Conservation (phyloP, 108 stramenopile genomes). For the Conticribra weissflogii region DNA sequence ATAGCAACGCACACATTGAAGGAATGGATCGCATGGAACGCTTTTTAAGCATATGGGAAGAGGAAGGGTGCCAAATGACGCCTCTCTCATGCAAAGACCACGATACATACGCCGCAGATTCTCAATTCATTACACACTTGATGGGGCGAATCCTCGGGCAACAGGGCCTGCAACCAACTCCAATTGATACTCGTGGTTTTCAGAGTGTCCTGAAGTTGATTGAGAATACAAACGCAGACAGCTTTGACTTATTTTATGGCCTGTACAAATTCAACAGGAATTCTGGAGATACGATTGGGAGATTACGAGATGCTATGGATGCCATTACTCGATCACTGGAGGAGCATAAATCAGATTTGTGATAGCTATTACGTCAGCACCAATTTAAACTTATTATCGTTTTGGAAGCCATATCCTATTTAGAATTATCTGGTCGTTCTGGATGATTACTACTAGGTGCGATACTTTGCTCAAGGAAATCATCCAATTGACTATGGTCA, state of each 20-base stretch:
- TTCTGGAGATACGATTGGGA: conserved; percentile 44
- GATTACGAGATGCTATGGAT: conserved; percentile 54
- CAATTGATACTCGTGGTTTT: conserved; percentile 97
- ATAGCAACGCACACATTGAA: conserved; percentile 60
- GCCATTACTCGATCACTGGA: neutral
- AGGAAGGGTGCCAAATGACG: conserved; percentile 97
- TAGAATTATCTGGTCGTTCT: too few species aligned
- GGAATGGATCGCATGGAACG: conserved; percentile 89
- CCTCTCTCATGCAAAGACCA: conserved; percentile 94
- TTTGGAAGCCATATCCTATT: too few species aligned
- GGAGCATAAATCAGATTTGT: too few species aligned
- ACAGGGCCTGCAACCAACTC: conserved; percentile 76
- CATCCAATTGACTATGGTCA: too few species aligned
- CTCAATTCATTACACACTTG: conserved; percentile 98
- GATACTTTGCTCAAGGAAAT: too few species aligned
- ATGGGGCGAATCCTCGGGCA: conserved; percentile 96
- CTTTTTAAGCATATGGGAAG: conserved; percentile 96
- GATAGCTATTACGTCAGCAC: too few species aligned
- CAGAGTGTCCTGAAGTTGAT: conserved; percentile 92
- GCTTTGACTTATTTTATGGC: conserved; percentile 98
- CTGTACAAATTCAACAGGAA: conserved; percentile 95
- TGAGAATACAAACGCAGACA: conserved; percentile 94
- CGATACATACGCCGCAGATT: conserved; percentile 95
- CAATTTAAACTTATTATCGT: too few species aligned
- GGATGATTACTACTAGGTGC: too few species aligned